Base-by-base conservation (phyloP, 768 basidiomycete genomes). In the Serpula lacrymans region DNA sequence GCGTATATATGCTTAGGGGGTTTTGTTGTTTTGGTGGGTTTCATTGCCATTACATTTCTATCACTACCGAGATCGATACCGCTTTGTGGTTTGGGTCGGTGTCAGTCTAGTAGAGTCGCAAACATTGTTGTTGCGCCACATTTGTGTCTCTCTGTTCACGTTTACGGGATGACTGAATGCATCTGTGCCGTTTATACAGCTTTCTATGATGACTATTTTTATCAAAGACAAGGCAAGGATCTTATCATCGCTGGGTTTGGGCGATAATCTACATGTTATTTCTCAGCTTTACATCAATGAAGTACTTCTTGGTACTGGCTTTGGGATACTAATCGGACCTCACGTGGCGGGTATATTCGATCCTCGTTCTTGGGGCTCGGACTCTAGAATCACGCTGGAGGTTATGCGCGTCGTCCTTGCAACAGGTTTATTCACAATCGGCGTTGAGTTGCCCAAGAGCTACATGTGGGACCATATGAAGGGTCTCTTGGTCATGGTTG, bases 391-490 rank as follows among this genome's bases (percentile, higher is more conserved):
- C 43, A 97, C 94, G 1, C 73, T 90, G 14, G 93, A 95, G 61
- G 65, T 95, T 13, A 93, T 84, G 67, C 75, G 93, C 7, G 64
- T 96, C 24, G 87, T 96, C 36, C 85, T 99, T 32, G 94, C 85
- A 3, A 84, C 88, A 2, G 89, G 91, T 20, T 78, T 98, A 2
- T 99, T 99, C 53, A 88, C 94, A 6, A 90, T 97, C 23, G 95
- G 95, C 2, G 90, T 95, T 18, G 94, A 99, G 59, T 70, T 98
- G 24, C 94, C 95, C 0, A 70, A 78, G 41, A 77, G 81, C 1
- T 97, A 97, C 67, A 80, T 97, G 73, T 70, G 70, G 18, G 73
- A 82, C 21, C 90, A 95, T 53, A 86, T 78, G 29, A 83, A 75
- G 51, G 78, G 88, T 27, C 64, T 89, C 0, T 44, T 81, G 3